These are phyloP conservation scores for Monosporozyma yasuniensis DNA, from an alignment of 805 yeast genomes.

Conservation along the genomic window DNA sequence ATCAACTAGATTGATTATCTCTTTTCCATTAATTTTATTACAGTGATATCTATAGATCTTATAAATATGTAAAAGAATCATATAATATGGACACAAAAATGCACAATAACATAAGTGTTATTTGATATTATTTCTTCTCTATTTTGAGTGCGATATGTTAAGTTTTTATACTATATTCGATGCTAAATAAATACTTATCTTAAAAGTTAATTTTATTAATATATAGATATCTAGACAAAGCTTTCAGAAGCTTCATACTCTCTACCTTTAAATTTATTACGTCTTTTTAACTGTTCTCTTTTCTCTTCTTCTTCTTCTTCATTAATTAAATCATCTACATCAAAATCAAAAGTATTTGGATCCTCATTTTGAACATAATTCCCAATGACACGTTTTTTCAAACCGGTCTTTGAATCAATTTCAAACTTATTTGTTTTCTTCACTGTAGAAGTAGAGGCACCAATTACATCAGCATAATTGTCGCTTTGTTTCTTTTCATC, in stretches of 20 bases:
- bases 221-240: conserved; percentile 13
- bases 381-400: conserved; percentile 26
- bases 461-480: background rate
- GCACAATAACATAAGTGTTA: no score
- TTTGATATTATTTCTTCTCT: no score
- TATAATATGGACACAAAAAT: background rate
- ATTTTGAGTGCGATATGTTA: background rate
- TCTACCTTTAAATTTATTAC: conserved; percentile 16
- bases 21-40: no score
- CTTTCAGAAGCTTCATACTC: conserved; percentile 19
- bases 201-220: background rate
- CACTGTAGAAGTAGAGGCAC: conserved; percentile 8
- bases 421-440: conserved; percentile 11
- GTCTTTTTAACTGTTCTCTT: conserved; percentile 11
- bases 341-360: conserved; percentile 40
- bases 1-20: background rate
- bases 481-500: conserved; percentile 2
- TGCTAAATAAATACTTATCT: background rate
- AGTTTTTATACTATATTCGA: background rate
- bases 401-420: conserved; percentile 22
- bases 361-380: conserved; percentile 29
- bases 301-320: conserved; percentile 27
- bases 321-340: conserved; percentile 38
- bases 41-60: background rate
- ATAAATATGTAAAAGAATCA: background rate